Evolutionary conservation across 1,139 yeast genomes (phyloP).

Genomic region (Williopsis jadinii): DNA sequence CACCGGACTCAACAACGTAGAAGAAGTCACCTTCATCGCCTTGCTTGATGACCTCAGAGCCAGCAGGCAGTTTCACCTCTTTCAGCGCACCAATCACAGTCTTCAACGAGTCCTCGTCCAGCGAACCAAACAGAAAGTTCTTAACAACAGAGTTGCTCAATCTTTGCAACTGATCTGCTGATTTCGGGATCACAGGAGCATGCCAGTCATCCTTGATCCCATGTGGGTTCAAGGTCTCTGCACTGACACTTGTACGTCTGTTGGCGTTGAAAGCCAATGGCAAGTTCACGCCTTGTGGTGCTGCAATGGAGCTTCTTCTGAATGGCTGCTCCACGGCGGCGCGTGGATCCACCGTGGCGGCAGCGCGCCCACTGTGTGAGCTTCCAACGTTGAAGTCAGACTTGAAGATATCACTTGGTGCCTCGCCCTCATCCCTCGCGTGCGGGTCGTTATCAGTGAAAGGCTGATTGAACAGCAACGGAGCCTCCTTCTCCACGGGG

Average conservation of each 20-base stretch:
- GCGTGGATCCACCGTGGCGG: constrained; percentile 22
- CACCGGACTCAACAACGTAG: constrained; percentile 81
- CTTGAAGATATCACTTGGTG: constrained; percentile 17
- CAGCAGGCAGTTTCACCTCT: constrained; percentile 56
- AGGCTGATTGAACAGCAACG: constrained; percentile 48
- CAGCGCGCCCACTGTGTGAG: constrained; percentile 18
- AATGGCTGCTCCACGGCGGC: constrained; percentile 9
- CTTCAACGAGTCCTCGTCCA: constrained; percentile 61
- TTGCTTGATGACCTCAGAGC: constrained; percentile 70
- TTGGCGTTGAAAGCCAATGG: constrained; percentile 67
- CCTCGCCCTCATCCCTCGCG: constrained; percentile 27
- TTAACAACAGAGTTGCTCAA: constrained; percentile 65
- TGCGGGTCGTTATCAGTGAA: constrained; percentile 61
- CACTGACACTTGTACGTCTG: constrained; percentile 83
- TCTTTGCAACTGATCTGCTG: constrained; percentile 57
- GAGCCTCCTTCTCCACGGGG: constrained; percentile 8
- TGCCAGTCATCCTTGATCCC: constrained; percentile 58
- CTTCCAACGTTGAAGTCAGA: constrained; percentile 32
- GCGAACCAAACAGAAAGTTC: constrained; percentile 80
- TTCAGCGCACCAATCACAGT: constrained; percentile 78
- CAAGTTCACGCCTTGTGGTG: constrained; percentile 23
- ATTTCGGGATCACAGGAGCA: constrained; percentile 56
- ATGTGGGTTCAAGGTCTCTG: constrained; percentile 48
- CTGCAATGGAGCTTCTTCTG: constrained; percentile 16
- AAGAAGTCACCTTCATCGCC: constrained; percentile 97